Evolutionary conservation across 257 asterid species (phyloP), one percentile per base, ranked within the genome.

Genomic region (Solanum chilense): DNA sequence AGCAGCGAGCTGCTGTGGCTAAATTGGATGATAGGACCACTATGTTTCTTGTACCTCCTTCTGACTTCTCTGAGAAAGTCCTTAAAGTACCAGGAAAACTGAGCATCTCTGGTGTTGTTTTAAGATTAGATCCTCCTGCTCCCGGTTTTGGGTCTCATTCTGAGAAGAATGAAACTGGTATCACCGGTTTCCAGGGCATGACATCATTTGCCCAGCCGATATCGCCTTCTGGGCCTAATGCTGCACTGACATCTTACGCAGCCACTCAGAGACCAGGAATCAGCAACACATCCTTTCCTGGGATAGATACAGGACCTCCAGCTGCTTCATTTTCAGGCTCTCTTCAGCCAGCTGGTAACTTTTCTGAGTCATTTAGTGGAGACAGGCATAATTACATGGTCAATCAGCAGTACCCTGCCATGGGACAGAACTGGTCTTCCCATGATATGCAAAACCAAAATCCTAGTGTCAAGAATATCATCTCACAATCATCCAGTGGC

Each of bases 11-110:
- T 66, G 99, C 98, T 27, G 98, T 96, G 16, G 98, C 96, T 52
- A 95, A 94, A 92, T 88, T 96, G 90, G 99, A 96, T 52, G 98
- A 95, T 58, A 80, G 87, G 86, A 94, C 89, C 84, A 94, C 99
- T 81, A 91, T 96, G 89, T 96, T 96, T 90, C 99, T 96, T 16
- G 98, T 96, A 21, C 98, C 99, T 87, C 99, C 99, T 84, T 96
- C 99, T 31, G 98, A 96, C 31, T 95, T 96, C 92, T 95, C 98
- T 7, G 98, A 96, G 62, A 93, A 94, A 89, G 95, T 96, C 33
- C 93, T 96, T 8, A 96, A 96, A 92, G 99, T 96, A 47, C 98
- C 98, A 2, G 98, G 98, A 42, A 90, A 93, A 86, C 89, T 94
- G 71, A 95, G 99, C 95, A 94, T 96, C 81, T 94, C 98, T 16